phyloP scores from a whole-genome alignment of 169 alveolate genomes.

The Pseudocohnilembus persalinus region DNA sequence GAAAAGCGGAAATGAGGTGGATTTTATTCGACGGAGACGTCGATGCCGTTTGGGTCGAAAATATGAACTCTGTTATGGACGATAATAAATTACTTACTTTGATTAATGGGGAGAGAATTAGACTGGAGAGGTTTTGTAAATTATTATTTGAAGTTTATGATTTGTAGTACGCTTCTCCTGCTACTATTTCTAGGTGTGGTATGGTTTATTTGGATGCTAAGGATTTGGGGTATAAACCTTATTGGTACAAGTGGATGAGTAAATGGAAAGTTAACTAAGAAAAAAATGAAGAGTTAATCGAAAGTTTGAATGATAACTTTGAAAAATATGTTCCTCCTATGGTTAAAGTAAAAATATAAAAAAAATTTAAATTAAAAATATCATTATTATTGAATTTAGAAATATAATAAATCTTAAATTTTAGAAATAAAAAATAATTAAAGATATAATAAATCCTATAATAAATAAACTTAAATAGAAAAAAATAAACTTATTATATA shows the following conservation, averaged over 20 bases:
- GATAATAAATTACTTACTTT: conserved; percentile 84
- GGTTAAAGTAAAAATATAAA: conserved; percentile 35
- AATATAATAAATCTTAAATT: too few relatives aligned
- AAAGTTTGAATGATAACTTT: conserved; percentile 77
- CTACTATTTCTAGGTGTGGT: conserved; percentile 91
- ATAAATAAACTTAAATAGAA: too few relatives aligned
- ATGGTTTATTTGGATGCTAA: conserved; percentile 89
- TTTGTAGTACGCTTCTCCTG: conserved; percentile 89
- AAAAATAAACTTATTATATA: too few relatives aligned
- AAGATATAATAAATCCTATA: too few relatives aligned
- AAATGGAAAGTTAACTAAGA: conserved; percentile 68
- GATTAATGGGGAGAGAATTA: conserved; percentile 85
- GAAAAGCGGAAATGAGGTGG: conserved; percentile 80
- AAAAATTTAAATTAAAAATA: too few relatives aligned
- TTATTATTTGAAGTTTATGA: conserved; percentile 84
- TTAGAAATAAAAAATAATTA: too few relatives aligned
- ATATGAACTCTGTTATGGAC: conserved; percentile 90
- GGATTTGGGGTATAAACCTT: conserved; percentile 86
- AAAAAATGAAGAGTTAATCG: conserved; percentile 74
- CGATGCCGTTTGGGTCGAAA: conserved; percentile 91
- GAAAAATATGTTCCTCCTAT: conserved; percentile 83
- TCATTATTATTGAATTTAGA: too few relatives aligned
- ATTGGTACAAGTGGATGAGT: conserved; percentile 90
- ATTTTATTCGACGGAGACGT: conserved; percentile 87
- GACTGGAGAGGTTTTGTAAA: conserved; percentile 77